These are phyloP conservation scores for Spinacia oleracea DNA, from an alignment of 179 eudicot genomes.

Conservation along the genomic window DNA sequence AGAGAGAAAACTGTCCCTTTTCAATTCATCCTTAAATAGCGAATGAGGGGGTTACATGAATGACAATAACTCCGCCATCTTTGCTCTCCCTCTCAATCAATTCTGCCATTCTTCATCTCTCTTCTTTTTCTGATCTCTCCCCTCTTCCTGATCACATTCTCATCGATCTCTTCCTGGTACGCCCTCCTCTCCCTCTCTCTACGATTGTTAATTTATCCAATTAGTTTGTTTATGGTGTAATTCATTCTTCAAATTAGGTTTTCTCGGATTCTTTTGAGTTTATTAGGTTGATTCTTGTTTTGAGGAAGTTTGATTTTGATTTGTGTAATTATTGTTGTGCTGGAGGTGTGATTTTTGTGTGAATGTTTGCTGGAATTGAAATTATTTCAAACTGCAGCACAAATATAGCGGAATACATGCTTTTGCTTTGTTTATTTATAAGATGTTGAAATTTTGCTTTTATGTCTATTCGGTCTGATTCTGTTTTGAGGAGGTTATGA, in stretches of 20 bases:
- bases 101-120: constrained; percentile 54
- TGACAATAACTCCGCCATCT: constrained; percentile 61
- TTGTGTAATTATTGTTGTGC: background rate
- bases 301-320: too few relatives aligned
- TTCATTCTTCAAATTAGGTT: background rate
- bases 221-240: background rate
- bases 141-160: constrained; percentile 73
- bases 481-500: too few relatives aligned
- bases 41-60: constrained; percentile 25
- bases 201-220: background rate
- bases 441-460: too few relatives aligned
- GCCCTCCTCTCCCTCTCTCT: constrained; percentile 6
- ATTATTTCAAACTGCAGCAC: too few relatives aligned
- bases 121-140: constrained; percentile 67
- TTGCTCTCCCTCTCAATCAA: constrained; percentile 74
- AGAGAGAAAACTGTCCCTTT: background rate
- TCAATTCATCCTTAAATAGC: too few relatives aligned
- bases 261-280: background rate
- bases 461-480: too few relatives aligned
- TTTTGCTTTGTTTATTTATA: too few relatives aligned
- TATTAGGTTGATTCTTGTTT: background rate
- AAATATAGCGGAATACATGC: too few relatives aligned
- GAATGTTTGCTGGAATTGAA: background rate
- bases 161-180: constrained; percentile 62
- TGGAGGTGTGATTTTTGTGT: background rate